Base-by-base conservation (phyloP, 495 filamentous ascomycete species). In the Xylaria acuta region DNA sequence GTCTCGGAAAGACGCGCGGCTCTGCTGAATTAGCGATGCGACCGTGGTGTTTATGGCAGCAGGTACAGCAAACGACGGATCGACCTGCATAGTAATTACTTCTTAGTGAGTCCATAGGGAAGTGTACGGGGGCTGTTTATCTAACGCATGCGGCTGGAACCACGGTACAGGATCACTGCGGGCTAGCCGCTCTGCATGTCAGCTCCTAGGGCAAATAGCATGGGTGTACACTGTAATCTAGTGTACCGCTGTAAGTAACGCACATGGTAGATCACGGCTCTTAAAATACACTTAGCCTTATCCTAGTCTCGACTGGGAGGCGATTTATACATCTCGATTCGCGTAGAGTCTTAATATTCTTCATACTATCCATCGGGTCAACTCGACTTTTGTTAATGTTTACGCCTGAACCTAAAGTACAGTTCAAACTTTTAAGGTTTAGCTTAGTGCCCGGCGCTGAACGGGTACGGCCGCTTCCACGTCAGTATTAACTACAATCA, bases 141-240 rank as follows among this genome's bases (percentile, higher is more conserved):
- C 22, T 27, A 30, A 54, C 51, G 22, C 51, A 54, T 27, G 25
- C 7, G 7, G 36, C 36, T 7, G 7, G 36, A 38, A 38, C 36
- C 36, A 38, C 7, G 36, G 51, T 16, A 1, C 16, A 27, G 14
- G 53, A 12, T 16, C 27, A 22, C 51, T 56, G 53, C 53, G 14
- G 51, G 53, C 27, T 32, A 30, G 53, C 53, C 53, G 51, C 53
- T 32, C 18, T 56, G 25, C 53, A 56, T 56, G 53, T 56, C 22
- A 16, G 25, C 51, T 54, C 51, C 22, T 27, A 54, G 25, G 3
- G 25, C 11, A 53, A 25, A 25, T 53, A 53, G 49, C 49, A 25
- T 53, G 49, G 22, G 9, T 25, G 22, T 12, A 14, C 9, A 53
- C 45, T 16, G 25, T 54, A 1, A 30, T 30, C 25, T 54, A 54